Conservation (phyloP, 2,329 filamentous ascomycete genomes). For the Paecilomyces formosus region DNA sequence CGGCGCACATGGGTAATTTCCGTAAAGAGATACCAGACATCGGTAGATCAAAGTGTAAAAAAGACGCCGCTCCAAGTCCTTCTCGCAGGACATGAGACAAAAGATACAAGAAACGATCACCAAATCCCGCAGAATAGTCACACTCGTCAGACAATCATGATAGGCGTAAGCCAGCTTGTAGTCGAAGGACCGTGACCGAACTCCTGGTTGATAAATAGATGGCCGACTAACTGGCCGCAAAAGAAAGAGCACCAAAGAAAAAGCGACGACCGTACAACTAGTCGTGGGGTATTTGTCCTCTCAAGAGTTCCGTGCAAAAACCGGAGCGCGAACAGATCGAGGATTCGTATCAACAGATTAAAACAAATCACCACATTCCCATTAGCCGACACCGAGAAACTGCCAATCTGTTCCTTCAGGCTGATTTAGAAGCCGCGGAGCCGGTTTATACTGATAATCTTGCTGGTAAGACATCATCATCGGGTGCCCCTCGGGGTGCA, state of each 20-base stretch:
- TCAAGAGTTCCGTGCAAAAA: background rate
- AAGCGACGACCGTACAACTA: background rate
- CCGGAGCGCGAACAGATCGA: background rate
- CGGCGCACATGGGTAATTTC: background rate
- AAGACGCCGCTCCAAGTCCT: background rate
- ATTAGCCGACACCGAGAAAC: constrained; percentile 30
- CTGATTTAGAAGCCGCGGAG: constrained; percentile 26
- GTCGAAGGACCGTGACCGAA: background rate
- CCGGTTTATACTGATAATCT: constrained; percentile 26
- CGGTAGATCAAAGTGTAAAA: background rate
- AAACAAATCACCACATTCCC: constrained; percentile 1
- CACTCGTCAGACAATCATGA: background rate
- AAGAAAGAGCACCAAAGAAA: background rate
- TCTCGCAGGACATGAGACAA: background rate
- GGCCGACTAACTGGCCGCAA: background rate
- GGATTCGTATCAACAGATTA: background rate
- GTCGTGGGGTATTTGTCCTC: background rate
- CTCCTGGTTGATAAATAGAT: background rate
- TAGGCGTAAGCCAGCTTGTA: background rate
- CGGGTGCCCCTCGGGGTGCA: constrained; percentile 18
- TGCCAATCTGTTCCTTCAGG: constrained; percentile 34
- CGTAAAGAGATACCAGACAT: background rate
- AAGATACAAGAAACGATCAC: background rate
- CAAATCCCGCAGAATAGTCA: background rate
- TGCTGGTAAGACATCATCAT: constrained; percentile 26